Conservation (phyloP, 1,139 yeast species). For the Suhomyces terraborum region DNA sequence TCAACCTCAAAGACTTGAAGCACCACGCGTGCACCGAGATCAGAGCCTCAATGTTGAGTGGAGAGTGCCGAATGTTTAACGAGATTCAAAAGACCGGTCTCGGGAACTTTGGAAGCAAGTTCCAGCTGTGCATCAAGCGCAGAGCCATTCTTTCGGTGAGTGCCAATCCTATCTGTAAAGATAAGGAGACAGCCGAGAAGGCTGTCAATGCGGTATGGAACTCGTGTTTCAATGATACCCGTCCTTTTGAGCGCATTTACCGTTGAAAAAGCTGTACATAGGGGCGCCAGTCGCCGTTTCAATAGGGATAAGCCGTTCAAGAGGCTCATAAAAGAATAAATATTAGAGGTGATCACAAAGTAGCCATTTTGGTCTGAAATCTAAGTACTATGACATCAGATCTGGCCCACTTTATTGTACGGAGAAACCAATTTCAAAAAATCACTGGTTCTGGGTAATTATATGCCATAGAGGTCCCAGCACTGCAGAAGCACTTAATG, state of each 20-base stretch:
- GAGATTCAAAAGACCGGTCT: conserved; percentile 72
- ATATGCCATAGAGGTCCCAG: no score
- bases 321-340: no score
- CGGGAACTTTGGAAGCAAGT: conserved; percentile 71
- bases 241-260: conserved; percentile 93
- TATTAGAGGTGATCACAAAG: no score
- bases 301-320: no score
- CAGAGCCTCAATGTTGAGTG: conserved; percentile 88
- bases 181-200: conserved; percentile 70
- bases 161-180: conserved; percentile 82
- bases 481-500: no score
- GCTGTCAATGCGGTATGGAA: conserved; percentile 89
- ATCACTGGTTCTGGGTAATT: no score
- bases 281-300: not conserved
- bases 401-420: no score
- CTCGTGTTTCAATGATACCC: conserved; percentile 89
- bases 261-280: conserved; percentile 31
- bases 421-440: no score
- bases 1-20: conserved; percentile 77
- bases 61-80: conserved; percentile 90
- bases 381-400: no score
- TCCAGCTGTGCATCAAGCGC: conserved; percentile 86
- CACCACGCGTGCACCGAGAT: conserved; percentile 98
- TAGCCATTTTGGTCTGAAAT: no score
- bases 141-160: conserved; percentile 82